These are phyloP conservation scores for Trypanosoma boissoni DNA, from an alignment of 208 protist genomes.

Conservation along the genomic window DNA sequence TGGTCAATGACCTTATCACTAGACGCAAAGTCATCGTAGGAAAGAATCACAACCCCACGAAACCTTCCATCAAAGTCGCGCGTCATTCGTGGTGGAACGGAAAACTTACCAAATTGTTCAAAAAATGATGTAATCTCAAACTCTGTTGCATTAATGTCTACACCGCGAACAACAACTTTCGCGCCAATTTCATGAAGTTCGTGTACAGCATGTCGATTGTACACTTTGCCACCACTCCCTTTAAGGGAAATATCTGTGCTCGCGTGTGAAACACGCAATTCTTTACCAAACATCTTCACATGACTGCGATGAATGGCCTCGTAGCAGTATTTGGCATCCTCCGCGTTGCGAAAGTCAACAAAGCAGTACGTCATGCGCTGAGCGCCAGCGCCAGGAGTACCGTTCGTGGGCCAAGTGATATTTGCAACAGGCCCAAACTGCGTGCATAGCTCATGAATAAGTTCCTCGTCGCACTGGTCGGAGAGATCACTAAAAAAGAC, in stretches of 20 bases:
- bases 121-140: constrained; percentile 82
- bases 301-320: constrained; percentile 59
- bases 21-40: constrained; percentile 69
- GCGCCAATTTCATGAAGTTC: constrained; percentile 83
- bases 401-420: constrained; percentile 56
- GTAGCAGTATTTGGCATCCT: constrained; percentile 90
- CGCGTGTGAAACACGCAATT: constrained; percentile 63
- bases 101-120: constrained; percentile 73
- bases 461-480: constrained; percentile 72
- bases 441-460: constrained; percentile 77
- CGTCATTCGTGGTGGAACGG: constrained; percentile 81
- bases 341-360: constrained; percentile 63
- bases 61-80: constrained; percentile 77
- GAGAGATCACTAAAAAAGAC: constrained; percentile 74
- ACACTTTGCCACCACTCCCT: constrained; percentile 21
- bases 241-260: constrained; percentile 40
- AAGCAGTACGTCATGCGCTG: constrained; percentile 72
- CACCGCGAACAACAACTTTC: constrained; percentile 75
- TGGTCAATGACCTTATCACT: constrained; percentile 70
- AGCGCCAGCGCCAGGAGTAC: constrained; percentile 39
- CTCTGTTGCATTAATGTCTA: constrained; percentile 65
- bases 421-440: constrained; percentile 79
- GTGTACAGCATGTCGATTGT: constrained; percentile 27
- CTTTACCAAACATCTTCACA: constrained; percentile 69
- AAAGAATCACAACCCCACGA: constrained; percentile 66